phyloP scores from a whole-genome alignment of 2,329 filamentous ascomycete species.

The Microcyclospora pomicola region DNA sequence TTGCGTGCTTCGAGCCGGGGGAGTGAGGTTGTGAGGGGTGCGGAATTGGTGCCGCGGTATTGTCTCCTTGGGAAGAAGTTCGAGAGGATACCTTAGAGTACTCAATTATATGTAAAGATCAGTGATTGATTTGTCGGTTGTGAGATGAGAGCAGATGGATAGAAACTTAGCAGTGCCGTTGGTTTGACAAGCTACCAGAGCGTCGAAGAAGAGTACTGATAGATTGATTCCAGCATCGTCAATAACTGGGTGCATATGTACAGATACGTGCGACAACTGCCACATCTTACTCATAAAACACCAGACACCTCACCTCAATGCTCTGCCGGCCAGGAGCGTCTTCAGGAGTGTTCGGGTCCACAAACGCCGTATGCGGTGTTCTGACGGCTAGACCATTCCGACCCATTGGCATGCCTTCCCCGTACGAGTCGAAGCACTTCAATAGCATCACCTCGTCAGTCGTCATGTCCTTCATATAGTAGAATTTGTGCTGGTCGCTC shows the following conservation, averaged over 20 bases:
- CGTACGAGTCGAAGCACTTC: slow-evolving; percentile 36
- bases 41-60: too few relatives aligned
- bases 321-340: slow-evolving; percentile 66
- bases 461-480: slow-evolving; percentile 55
- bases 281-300: slow-evolving; percentile 41
- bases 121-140: too few relatives aligned
- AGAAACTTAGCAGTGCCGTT: too few relatives aligned
- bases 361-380: slow-evolving; percentile 64
- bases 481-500: slow-evolving; percentile 46
- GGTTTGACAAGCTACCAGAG: too few relatives aligned
- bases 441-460: slow-evolving; percentile 40
- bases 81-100: too few relatives aligned
- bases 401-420: slow-evolving; percentile 27
- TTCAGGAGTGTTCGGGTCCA: slow-evolving; percentile 54
- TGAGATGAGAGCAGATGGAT: too few relatives aligned
- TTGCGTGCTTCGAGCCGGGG: too few relatives aligned
- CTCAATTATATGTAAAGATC: too few relatives aligned
- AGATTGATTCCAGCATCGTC: too few relatives aligned
- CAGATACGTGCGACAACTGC: background rate
- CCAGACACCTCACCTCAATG: slow-evolving; percentile 73
- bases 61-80: too few relatives aligned
- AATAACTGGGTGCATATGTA: background rate
- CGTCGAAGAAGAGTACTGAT: too few relatives aligned
- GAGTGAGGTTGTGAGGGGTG: too few relatives aligned
- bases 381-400: slow-evolving; percentile 28